Base-by-base conservation (phyloP, 2,329 filamentous ascomycete genomes). In the Colletotrichum shisoi region DNA sequence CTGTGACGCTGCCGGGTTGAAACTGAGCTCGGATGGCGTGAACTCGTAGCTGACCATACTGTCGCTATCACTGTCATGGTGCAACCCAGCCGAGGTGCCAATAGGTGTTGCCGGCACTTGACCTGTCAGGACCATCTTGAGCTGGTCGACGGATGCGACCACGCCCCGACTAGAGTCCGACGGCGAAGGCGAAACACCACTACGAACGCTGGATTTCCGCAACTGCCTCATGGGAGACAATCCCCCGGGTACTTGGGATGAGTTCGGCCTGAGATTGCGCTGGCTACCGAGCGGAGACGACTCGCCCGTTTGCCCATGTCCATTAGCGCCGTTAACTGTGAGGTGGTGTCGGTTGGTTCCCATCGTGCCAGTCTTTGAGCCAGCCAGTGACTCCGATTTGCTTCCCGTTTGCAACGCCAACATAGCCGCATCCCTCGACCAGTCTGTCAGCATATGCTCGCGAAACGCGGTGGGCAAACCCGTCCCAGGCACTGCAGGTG, bases 391-490 rank as follows among this genome's bases (percentile, higher is more conserved):
- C 13, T 87, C 86, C 0, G 91, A 87, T 72, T 89, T 91, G 72
- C 89, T 89, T 57, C 83, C 86, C 62, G 91, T 87, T 67, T 91
- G 87, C 56, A 92, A 84, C 44, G 86, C 83, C 12, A 89, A 85
- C 59, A 95, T 80, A 39, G 91, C 91, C 15, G 82, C 79, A 24
- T 96, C 93, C 73, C 89, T 89, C 45, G 88, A 90, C 94, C 94
- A 97, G 54, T 91, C 87, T 21, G 86, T 82, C 64, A 93, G 80
- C 85, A 97, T 91, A 71, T 92, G 86, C 69, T 95, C 91, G 70
- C 85, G 88, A 71, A 93, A 86, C 34, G 82, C 83, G 17, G 81
- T 76, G 0, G 93, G 91, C 2, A 97, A 80, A 64, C 89, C 84
- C n/a, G 79, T 77, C 42, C 83, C 81, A 4, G 74, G 73, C 24